Percentiles rank a stretch among this genome's conserved stretches.
Evolutionary conservation across 306 rosid species (phyloP).

Genomic region (Pyrus pyrifolia): DNA sequence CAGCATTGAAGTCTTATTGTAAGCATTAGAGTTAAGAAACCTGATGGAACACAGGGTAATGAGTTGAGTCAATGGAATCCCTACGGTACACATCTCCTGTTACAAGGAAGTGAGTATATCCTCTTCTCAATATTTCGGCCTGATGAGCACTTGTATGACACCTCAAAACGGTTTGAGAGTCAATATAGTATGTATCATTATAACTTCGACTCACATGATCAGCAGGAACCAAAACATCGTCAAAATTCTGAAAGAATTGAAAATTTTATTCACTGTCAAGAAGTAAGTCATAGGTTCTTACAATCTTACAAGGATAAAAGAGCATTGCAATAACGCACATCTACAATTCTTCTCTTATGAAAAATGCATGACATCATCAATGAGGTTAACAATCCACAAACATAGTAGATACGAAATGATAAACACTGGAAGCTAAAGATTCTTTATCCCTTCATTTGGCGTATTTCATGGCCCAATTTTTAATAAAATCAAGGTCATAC

Average conservation of each 20-base stretch:
- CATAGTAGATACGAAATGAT: not conserved
- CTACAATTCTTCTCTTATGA: not conserved
- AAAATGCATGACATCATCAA: not conserved
- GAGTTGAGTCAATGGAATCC: slow-evolving; percentile 98
- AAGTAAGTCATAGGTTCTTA: not conserved
- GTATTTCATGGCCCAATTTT: slow-evolving; percentile 3
- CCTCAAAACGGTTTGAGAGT: slow-evolving; percentile 79
- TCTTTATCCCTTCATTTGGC: not conserved
- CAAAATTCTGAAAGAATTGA: slow-evolving; percentile 73
- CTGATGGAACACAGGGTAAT: slow-evolving; percentile 97
- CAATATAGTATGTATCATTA: slow-evolving; percentile 83
- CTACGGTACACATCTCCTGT: slow-evolving; percentile 98
- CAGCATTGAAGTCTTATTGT: slow-evolving; percentile 7
- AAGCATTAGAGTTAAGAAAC: slow-evolving; percentile 24
- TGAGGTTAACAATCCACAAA: not conserved
- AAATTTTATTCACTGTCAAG: slow-evolving; percentile 13
- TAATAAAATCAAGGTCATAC: slow-evolving; percentile 21
- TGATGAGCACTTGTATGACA: slow-evolving; percentile 99
- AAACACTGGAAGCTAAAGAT: not conserved
- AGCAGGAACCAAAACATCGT: slow-evolving; percentile 93
- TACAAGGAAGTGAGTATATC: slow-evolving; percentile 85
- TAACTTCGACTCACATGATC: slow-evolving; percentile 94
- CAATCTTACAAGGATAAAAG: not conserved
- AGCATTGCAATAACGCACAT: not conserved
- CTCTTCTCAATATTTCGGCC: slow-evolving; percentile 76